A percentile compares a stretch with the other conserved stretches of the same genome.
These are phyloP conservation scores for Canavalia gladiata DNA, from an alignment of 306 rosid species.

Conservation along the genomic window DNA sequence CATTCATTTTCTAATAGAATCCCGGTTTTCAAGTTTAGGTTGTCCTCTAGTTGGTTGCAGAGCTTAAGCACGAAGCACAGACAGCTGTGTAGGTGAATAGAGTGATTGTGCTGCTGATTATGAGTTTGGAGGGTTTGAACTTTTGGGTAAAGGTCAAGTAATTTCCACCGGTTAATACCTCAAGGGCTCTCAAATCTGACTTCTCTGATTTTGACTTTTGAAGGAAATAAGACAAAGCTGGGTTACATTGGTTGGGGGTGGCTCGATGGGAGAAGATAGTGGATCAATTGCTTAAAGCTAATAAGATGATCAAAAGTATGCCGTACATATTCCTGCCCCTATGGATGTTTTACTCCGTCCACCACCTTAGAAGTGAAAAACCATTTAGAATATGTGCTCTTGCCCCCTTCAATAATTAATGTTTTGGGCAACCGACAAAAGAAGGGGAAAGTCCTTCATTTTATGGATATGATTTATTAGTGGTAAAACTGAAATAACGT, in stretches of 20 bases:
- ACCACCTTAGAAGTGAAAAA: slow-evolving; percentile 53
- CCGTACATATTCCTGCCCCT: slow-evolving; percentile 50
- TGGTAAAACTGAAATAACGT: slow-evolving; percentile 24
- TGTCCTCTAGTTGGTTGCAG: slow-evolving; percentile 12
- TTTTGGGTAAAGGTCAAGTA: not conserved
- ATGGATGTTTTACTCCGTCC: slow-evolving; percentile 46
- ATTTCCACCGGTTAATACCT: slow-evolving; percentile 33
- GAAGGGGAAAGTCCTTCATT: not conserved
- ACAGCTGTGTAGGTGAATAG: not conserved
- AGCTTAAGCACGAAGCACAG: not conserved
- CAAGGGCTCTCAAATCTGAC: slow-evolving; percentile 40
- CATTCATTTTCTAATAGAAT: slow-evolving; percentile 5
- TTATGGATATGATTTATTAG: slow-evolving; percentile 21
- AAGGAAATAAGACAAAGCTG: slow-evolving; percentile 43
- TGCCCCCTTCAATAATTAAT: slow-evolving; percentile 32
- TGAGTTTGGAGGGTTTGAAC: slow-evolving; percentile 16
- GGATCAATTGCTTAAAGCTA: slow-evolving; percentile 55
- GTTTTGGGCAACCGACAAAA: slow-evolving; percentile 40
- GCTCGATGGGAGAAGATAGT: slow-evolving; percentile 53
- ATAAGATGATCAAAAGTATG: slow-evolving; percentile 46
- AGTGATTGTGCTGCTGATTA: slow-evolving; percentile 24
- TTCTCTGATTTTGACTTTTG: slow-evolving; percentile 50
- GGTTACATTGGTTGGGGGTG: slow-evolving; percentile 19
- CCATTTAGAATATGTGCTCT: slow-evolving; percentile 57
- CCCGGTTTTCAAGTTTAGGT: slow-evolving; percentile 37